These are phyloP conservation scores for Ulmus americana DNA, from an alignment of 331 rosid genomes.

Conservation along the genomic window DNA sequence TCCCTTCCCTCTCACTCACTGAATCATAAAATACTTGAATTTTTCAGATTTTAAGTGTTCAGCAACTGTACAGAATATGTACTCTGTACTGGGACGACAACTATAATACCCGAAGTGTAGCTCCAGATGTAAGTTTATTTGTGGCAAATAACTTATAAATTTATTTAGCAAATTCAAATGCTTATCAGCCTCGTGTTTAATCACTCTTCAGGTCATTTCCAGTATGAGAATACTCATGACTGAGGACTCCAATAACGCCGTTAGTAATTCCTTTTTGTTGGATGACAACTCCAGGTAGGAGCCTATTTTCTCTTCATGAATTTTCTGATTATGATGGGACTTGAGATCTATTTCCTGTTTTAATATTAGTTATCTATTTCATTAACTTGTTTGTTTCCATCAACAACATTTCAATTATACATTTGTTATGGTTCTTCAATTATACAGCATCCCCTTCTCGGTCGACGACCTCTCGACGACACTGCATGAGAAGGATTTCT, in stretches of 20 bases:
- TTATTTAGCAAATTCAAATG: conserved; percentile 10
- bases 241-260: conserved; percentile 94
- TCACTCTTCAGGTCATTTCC: conserved; percentile 68
- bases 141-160: not conserved
- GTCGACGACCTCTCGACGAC: conserved; percentile 90
- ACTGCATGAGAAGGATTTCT: conserved; percentile 76
- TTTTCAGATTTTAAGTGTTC: conserved; percentile 89
- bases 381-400: no score
- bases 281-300: conserved; percentile 93
- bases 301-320: conserved; percentile 2
- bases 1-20: conserved; percentile 12
- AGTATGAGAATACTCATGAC: conserved; percentile 98
- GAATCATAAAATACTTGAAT: conserved; percentile 13
- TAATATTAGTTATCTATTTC: not conserved
- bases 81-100: conserved; percentile 96
- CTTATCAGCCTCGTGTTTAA: conserved; percentile 17
- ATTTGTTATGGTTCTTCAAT: not conserved
- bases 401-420: no score
- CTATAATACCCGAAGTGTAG: conserved; percentile 92
- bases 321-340: not conserved
- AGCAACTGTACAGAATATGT: conserved; percentile 95
- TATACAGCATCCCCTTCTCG: conserved; percentile 89
- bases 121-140: conserved; percentile 64
- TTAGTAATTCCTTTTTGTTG: conserved; percentile 89
- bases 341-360: no score